Evolutionary conservation across 2,329 filamentous ascomycete species (phyloP), one percentile per base, ranked within the genome.

Genomic region (Tolypocladium album): DNA sequence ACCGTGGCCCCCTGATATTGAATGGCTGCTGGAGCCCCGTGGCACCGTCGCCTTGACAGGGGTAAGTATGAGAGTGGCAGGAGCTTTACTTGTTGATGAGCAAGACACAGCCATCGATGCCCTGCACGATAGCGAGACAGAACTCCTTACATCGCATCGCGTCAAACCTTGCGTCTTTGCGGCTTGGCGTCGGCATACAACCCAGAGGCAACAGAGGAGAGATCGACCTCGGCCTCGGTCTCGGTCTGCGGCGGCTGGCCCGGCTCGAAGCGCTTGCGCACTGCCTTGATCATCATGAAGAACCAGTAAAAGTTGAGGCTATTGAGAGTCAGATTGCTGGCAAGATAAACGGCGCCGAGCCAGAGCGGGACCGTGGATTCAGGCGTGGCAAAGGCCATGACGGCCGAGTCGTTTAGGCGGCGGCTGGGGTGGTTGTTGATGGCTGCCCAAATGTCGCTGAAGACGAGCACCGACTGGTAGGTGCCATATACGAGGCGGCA

Each of bases 251-350:
- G 68, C 42, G 71, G 68, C 43, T 74, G 69, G 34, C 62, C 62
- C 13, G 87, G 73, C 62, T 84, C 81, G 69, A 94, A 94, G 34
- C 90, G 81, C 77, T 89, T 92, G 61, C 86, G 80, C 15, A 94
- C 84, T 11, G 90, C 89, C 61, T 84, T 80, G 63, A 95, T 86
- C 90, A 95, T 95, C 81, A 90, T 91, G 68, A 85, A 79, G 71
- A 93, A 94, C 90, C 90, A 95, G 74, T 87, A 89, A 68, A 89
- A 86, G 74, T 95, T 95, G 58, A 95, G 76, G 15, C 82, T 79
- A 69, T 92, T 93, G 34, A 95, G 80, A 0, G 83, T 82, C 24
- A 90, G 59, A 71, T 94, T 94, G 68, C 84, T 86, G 12, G 79
- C 79, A 8, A 92, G 73, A 69, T 94, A 94, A 36, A 84, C 76